These are phyloP conservation scores for Odontarrhena argentea DNA, from an alignment of 345 rosid species.

Conservation along the genomic window DNA sequence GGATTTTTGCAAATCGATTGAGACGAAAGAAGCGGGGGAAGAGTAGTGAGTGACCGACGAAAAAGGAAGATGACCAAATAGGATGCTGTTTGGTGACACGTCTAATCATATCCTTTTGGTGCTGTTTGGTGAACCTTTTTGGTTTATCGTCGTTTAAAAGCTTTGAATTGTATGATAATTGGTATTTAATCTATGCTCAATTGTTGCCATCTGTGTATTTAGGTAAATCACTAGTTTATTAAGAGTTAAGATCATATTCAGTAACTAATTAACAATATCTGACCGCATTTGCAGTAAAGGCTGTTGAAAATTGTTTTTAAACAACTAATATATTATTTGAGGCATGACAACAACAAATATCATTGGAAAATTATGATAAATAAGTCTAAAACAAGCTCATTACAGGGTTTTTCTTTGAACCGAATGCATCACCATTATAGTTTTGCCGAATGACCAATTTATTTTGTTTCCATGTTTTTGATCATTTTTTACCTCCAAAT, in stretches of 20 bases:
- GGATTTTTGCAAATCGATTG: not conserved
- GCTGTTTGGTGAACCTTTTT: slow-evolving; percentile 19
- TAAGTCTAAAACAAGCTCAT: too few species aligned
- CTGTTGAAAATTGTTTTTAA: too few species aligned
- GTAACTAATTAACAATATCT: too few species aligned
- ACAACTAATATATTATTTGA: too few species aligned
- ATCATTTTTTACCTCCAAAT: too few species aligned
- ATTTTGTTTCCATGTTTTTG: too few species aligned
- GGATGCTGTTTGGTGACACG: slow-evolving; percentile 37
- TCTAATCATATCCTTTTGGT: slow-evolving; percentile 25
- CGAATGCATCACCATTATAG: too few species aligned
- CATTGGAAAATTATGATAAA: too few species aligned
- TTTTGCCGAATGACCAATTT: too few species aligned
- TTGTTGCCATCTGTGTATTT: not conserved
- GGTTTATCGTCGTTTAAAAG: slow-evolving; percentile 13
- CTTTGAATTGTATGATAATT: not conserved
- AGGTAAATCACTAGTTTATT: not conserved
- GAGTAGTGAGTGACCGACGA: slow-evolving; percentile 34
- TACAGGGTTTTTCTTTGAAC: too few species aligned
- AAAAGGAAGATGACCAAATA: slow-evolving; percentile 34
- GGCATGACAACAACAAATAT: too few species aligned
- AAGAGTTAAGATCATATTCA: not conserved
- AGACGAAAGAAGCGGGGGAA: slow-evolving; percentile 20
- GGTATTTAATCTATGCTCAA: not conserved
- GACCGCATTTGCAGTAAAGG: too few species aligned